Evolutionary conservation across 2,329 filamentous ascomycete genomes (phyloP), one percentile per base, ranked within the genome.

Genomic region (Dactylellina drechsleri): DNA sequence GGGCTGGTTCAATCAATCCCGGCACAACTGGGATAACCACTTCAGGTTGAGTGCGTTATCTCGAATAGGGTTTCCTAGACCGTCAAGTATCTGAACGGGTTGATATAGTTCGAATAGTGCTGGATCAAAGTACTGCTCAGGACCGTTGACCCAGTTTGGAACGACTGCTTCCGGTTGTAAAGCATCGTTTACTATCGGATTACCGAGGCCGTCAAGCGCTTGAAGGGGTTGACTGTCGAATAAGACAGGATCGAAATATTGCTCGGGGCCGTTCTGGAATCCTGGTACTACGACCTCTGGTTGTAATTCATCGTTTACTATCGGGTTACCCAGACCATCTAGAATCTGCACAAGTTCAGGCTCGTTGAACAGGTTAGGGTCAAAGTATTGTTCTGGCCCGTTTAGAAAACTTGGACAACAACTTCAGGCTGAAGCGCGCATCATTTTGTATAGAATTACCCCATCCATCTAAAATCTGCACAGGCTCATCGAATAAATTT

Each of bases 51-150:
- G 7, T 5, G 43, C 43, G 4, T 45, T 20, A 26, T 36, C 28
- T 53, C 26, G 26, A 12, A 66, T 58, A 2, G 45, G 54, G 18
- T 59, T 59, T 12, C 64, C 64, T 1, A 16, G 7, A 2, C 56
- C 47, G 15, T 68, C 49, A 4, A 60, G 20, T 47, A 66, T 26
- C 18, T 31, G 52, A 15, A 54, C 10, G 15, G 26, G 45, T 20
- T 54, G 12, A 16, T 36, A 4, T n/a, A 23, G 20, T 13, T 50
- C 20, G 23, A 66, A 36, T 3, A 58, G 10, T 4, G 16, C 40
- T 7, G 62, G 52, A 23, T 58, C 41, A 50, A 50, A 50, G 16
- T 56, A 41, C 15, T 66, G 62, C 12, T 66, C 64, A 3, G 28
- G 5, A 31, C 57, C 57, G 23, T 47, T 40, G 4, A 41, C n/a